Percentiles rank a stretch among this genome's conserved stretches.
These are phyloP conservation scores for Metschnikowia colocasiae DNA, from an alignment of 805 yeast species.

Conservation along the genomic window DNA sequence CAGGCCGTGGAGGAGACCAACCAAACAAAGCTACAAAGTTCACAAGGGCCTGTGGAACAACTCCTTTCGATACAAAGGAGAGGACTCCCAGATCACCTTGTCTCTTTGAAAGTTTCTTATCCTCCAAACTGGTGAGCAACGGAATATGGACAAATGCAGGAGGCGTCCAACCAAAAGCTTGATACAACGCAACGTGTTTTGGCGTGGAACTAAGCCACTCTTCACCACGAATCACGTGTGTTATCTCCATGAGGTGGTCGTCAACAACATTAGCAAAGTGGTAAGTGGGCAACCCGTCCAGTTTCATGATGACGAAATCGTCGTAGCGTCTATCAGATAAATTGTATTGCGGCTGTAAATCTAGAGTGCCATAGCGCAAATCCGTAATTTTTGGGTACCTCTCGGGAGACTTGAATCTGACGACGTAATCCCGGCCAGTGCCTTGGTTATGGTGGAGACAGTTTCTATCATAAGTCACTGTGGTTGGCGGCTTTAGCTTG, in stretches of 20 bases:
- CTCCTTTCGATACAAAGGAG: slow-evolving; percentile 54
- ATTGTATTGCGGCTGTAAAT: slow-evolving; percentile 79
- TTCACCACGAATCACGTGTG: slow-evolving; percentile 95
- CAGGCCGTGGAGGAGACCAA: slow-evolving; percentile 77
- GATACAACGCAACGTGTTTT: slow-evolving; percentile 82
- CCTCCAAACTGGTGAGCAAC: slow-evolving; percentile 64
- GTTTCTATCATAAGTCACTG: slow-evolving; percentile 85
- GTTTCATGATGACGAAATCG: slow-evolving; percentile 83
- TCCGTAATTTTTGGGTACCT: slow-evolving; percentile 66
- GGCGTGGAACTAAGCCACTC: slow-evolving; percentile 98
- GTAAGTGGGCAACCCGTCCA: slow-evolving; percentile 95
- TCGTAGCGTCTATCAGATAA: slow-evolving; percentile 70
- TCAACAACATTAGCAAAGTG: slow-evolving; percentile 96
- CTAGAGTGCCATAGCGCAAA: slow-evolving; percentile 69
- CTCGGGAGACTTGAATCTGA: slow-evolving; percentile 77
- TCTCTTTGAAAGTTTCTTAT: slow-evolving; percentile 82
- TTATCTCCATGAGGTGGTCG: slow-evolving; percentile 87
- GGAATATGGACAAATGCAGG: slow-evolving; percentile 92
- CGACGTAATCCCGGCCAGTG: slow-evolving; percentile 47
- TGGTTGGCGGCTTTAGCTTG: slow-evolving; percentile 77
- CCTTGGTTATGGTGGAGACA: slow-evolving; percentile 45
- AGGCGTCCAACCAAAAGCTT: slow-evolving; percentile 79
- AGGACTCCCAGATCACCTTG: slow-evolving; percentile 75
- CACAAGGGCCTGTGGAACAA: slow-evolving; percentile 80
- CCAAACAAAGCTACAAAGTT: slow-evolving; percentile 91